Percentiles rank a stretch among this genome's conserved stretches.
Conservation (phyloP, 78 protist genomes). For the Dictyostelium intermedium region DNA sequence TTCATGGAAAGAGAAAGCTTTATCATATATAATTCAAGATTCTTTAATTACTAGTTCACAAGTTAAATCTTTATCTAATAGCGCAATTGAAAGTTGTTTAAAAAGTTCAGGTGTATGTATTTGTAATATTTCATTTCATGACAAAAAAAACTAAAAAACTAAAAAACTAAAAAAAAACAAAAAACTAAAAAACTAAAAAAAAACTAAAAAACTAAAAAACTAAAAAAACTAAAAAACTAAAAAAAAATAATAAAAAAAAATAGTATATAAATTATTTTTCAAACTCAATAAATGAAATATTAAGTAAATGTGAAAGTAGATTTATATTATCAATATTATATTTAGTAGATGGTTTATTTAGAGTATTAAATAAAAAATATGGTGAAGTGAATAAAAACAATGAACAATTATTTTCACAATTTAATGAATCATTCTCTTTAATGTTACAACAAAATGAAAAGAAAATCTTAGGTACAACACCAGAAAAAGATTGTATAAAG, state of each 20-base stretch:
- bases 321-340: background rate
- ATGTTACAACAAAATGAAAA: background rate
- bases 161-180: too few relatives aligned
- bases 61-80: background rate
- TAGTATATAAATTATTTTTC: background rate
- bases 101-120: background rate
- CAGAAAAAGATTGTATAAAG: background rate
- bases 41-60: background rate
- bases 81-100: background rate
- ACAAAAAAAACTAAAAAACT: too few relatives aligned
- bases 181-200: background rate
- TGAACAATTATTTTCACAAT: background rate
- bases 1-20: background rate
- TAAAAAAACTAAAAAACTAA: background rate
- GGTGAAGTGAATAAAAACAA: background rate
- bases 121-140: too few relatives aligned
- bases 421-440: background rate
- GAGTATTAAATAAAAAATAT: background rate
- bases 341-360: conserved; percentile 8
- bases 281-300: background rate
- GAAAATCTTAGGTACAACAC: background rate
- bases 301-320: background rate
- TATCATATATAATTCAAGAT: background rate
- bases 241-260: background rate
- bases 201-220: background rate